Evolutionary conservation across 306 rosid species (phyloP).

Genomic region (Datisca glomerata): DNA sequence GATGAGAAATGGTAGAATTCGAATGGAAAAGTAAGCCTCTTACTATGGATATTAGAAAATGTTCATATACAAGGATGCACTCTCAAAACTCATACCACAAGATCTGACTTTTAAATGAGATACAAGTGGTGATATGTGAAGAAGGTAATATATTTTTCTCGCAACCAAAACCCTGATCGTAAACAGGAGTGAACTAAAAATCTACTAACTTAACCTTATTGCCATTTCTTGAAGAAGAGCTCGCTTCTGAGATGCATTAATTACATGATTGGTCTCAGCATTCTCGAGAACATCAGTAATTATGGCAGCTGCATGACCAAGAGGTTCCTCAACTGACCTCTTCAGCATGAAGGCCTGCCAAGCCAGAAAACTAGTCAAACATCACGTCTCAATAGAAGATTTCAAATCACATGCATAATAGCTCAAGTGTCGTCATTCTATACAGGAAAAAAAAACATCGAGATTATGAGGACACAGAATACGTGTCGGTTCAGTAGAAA

Average conservation of each 20-base stretch:
- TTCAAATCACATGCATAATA: background rate
- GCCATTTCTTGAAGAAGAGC: conserved; percentile 98
- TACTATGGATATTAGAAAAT: conserved; percentile 24
- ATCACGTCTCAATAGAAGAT: conserved; percentile 3
- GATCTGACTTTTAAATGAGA: conserved; percentile 14
- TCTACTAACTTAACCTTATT: conserved; percentile 40
- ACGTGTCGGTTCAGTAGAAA: no score
- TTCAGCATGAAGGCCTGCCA: conserved; percentile 92
- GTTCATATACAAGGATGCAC: conserved; percentile 54
- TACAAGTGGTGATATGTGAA: conserved; percentile 17
- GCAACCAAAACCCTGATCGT: conserved; percentile 29
- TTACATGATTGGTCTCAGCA: conserved; percentile 80
- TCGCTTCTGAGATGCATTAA: conserved; percentile 83
- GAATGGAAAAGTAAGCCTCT: conserved; percentile 12
- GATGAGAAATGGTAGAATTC: no score
- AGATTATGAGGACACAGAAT: no score
- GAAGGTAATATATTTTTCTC: conserved; percentile 1
- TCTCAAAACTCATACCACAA: conserved; percentile 18
- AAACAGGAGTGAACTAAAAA: conserved; percentile 11
- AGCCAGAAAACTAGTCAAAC: background rate
- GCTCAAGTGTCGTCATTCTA: no score
- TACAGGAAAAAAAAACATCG: no score
- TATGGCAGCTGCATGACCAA: conserved; percentile 96
- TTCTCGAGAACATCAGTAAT: conserved; percentile 89
- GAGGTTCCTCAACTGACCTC: conserved; percentile 89